Conservation (phyloP, 257 asterid genomes). For the Fraxinus americana region DNA sequence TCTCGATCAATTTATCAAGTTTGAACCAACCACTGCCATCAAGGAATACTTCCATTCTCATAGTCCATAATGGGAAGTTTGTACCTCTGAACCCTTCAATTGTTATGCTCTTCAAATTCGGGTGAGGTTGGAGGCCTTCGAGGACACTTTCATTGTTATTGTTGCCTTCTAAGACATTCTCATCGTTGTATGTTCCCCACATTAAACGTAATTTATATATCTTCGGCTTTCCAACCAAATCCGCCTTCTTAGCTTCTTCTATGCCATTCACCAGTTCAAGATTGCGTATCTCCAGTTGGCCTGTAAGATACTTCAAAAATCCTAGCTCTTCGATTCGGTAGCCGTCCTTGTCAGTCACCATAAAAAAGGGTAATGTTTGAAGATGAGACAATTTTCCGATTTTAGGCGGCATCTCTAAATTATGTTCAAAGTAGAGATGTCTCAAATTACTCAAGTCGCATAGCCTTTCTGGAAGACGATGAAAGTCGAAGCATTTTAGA, state of each 20-base stretch:
- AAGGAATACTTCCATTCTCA: constrained; percentile 12
- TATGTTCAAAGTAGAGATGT: neutral
- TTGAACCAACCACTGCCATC: neutral
- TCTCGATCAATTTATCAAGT: constrained; percentile 8
- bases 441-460: constrained; percentile 21
- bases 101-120: constrained; percentile 14
- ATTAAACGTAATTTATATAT: neutral
- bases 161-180: neutral
- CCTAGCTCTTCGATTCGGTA: constrained; percentile 32
- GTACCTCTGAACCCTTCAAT: constrained; percentile 16
- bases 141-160: constrained; percentile 24
- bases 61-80: constrained; percentile 30
- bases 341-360: constrained; percentile 23
- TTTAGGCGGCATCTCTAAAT: neutral
- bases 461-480: constrained; percentile 10
- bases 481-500: accelerated
- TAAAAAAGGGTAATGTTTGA: constrained; percentile 16
- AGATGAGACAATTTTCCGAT: constrained; percentile 27
- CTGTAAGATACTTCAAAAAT: constrained; percentile 26
- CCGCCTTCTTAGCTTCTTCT: constrained; percentile 26
- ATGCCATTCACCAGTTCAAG: constrained; percentile 18
- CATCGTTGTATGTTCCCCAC: neutral
- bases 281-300: neutral
- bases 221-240: constrained; percentile 11
- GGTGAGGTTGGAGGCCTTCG: constrained; percentile 38